Percentiles rank a stretch among this genome's conserved stretches.
phyloP scores from a whole-genome alignment of 2,329 filamentous ascomycete species.

The Cladosporium phlei region DNA sequence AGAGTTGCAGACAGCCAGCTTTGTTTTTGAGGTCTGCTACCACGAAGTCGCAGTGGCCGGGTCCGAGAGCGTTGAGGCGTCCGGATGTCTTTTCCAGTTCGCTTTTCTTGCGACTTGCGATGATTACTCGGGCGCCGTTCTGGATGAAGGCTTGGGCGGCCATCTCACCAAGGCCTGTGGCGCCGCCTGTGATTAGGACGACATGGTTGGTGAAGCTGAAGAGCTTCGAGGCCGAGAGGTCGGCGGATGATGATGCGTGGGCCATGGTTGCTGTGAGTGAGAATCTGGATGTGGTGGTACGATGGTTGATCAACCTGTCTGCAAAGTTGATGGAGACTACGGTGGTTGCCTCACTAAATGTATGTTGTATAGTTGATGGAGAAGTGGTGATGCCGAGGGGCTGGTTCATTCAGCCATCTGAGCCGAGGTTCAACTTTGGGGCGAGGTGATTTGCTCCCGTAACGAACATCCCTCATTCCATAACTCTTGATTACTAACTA shows the following conservation, averaged over 20 bases:
- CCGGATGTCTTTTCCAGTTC: conserved; percentile 42
- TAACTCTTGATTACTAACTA: too few species aligned
- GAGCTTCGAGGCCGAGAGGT: conserved; percentile 27
- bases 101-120: conserved; percentile 43
- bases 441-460: too few species aligned
- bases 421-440: too few species aligned
- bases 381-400: too few species aligned
- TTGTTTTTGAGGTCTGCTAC: conserved; percentile 43
- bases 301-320: too few species aligned
- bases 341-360: too few species aligned
- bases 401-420: too few species aligned
- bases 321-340: too few species aligned
- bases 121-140: conserved; percentile 37
- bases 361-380: not conserved
- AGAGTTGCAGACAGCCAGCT: conserved; percentile 38
- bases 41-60: conserved; percentile 44
- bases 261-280: conserved; percentile 22
- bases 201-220: conserved; percentile 36
- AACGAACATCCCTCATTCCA: too few species aligned
- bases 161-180: conserved; percentile 46
- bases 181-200: conserved; percentile 43
- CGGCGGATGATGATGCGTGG: conserved; percentile 27
- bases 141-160: conserved; percentile 44
- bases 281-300: not conserved
- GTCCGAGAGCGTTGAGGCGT: conserved; percentile 39